Evolutionary conservation across 2,329 filamentous ascomycete species (phyloP).

Genomic region (Calycina herbarum): DNA sequence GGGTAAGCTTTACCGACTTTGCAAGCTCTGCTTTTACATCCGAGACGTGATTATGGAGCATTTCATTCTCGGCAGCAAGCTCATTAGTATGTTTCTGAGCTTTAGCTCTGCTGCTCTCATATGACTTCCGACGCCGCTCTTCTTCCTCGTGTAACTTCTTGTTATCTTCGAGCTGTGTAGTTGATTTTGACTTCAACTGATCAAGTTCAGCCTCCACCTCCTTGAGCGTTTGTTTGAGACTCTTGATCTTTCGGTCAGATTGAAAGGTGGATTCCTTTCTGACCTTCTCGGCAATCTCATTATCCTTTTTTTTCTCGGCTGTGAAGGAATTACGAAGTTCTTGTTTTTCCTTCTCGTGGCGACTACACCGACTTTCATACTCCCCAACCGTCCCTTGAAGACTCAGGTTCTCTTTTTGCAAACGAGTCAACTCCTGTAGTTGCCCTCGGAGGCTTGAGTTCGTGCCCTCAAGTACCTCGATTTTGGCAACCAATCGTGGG

Average conservation of each 20-base stretch:
- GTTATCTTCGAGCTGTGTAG: neutral
- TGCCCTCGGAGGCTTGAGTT: slow-evolving; percentile 32
- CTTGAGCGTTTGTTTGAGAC: slow-evolving; percentile 18
- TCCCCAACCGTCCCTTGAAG: slow-evolving; percentile 17
- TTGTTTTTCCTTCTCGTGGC: slow-evolving; percentile 33
- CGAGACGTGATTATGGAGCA: slow-evolving; percentile 9
- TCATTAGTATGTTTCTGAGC: neutral
- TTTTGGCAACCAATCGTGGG: slow-evolving; percentile 19
- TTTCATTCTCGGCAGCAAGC: neutral
- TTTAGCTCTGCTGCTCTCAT: neutral
- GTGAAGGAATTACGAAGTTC: slow-evolving; percentile 24
- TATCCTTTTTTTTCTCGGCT: slow-evolving; percentile 22
- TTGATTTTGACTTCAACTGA: slow-evolving; percentile 13
- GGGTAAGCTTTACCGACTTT: neutral
- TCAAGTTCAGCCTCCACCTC: slow-evolving; percentile 13
- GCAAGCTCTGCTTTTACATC: slow-evolving; percentile 13
- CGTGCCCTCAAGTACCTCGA: slow-evolving; percentile 29
- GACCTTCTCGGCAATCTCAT: slow-evolving; percentile 22
- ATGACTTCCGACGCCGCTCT: neutral
- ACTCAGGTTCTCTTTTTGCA: slow-evolving; percentile 22
- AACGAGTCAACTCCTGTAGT: slow-evolving; percentile 34
- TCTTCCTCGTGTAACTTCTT: neutral
- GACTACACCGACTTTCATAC: slow-evolving; percentile 28
- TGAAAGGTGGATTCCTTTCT: slow-evolving; percentile 20
- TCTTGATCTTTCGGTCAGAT: slow-evolving; percentile 23